These are phyloP conservation scores for Parathielavia appendiculata DNA, from an alignment of 495 filamentous ascomycete genomes.

Conservation along the genomic window DNA sequence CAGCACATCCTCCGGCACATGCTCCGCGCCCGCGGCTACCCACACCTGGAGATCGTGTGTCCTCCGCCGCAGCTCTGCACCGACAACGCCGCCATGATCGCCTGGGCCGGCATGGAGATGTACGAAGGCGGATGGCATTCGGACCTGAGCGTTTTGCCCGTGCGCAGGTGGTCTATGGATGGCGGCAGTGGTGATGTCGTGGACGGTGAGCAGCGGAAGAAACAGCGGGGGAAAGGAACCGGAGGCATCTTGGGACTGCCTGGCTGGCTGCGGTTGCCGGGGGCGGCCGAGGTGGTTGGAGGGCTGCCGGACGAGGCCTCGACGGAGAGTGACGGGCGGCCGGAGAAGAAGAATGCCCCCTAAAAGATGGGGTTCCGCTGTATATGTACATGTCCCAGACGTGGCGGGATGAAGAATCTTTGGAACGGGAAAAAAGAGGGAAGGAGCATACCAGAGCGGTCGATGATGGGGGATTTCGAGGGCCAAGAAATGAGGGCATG, in stretches of 20 bases:
- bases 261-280: neutral
- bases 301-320: neutral
- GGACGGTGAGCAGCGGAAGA: conserved; percentile 35
- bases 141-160: conserved; percentile 51
- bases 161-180: conserved; percentile 79
- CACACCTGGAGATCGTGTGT: conserved; percentile 56
- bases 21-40: conserved; percentile 59
- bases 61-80: conserved; percentile 77
- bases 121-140: conserved; percentile 70
- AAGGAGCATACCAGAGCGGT: too few relatives aligned
- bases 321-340: too few relatives aligned
- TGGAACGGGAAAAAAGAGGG: too few relatives aligned
- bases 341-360: too few relatives aligned
- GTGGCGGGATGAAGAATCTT: too few relatives aligned
- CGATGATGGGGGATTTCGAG: too few relatives aligned
- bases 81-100: conserved; percentile 98
- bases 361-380: too few relatives aligned
- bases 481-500: neutral
- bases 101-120: conserved; percentile 92
- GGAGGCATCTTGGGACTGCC: neutral
- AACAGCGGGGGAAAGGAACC: conserved; percentile 17
- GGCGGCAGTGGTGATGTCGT: conserved; percentile 47
- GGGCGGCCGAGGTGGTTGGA: neutral
- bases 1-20: conserved; percentile 58
- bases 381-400: too few relatives aligned